These are phyloP conservation scores for Aspergillus bertholletiae DNA, from an alignment of 495 filamentous ascomycete species.

Conservation along the genomic window DNA sequence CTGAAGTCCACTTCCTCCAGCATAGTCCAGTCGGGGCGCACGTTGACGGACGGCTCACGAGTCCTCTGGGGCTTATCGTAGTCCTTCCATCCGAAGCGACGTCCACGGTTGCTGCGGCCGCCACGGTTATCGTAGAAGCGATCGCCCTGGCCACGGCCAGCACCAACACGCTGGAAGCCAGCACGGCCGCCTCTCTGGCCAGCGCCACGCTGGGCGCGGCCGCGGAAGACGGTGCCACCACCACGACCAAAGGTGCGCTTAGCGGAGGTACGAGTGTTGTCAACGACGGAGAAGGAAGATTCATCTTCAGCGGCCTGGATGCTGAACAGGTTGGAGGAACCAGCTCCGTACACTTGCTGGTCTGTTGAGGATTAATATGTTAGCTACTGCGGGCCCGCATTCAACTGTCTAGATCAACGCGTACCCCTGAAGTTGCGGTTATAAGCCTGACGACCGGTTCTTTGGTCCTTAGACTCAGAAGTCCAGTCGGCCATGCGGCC, in stretches of 20 bases:
- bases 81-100: conserved; percentile 97
- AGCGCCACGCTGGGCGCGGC: conserved; percentile 62
- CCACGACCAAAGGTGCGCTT: conserved; percentile 87
- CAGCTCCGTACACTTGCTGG: conserved; percentile 94
- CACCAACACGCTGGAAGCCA: conserved; percentile 64
- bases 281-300: conserved; percentile 95
- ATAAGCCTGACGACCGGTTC: conserved; percentile 80
- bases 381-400: neutral
- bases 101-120: conserved; percentile 57
- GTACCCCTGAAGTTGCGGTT: conserved; percentile 88
- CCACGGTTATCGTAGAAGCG: conserved; percentile 57
- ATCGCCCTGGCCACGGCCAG: conserved; percentile 59
- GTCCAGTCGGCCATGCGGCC: conserved; percentile 99
- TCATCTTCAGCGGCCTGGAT: conserved; percentile 92
- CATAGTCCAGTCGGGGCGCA: conserved; percentile 92
- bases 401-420: conserved; percentile 12
- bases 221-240: conserved; percentile 82
- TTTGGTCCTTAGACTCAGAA: conserved; percentile 82
- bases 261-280: conserved; percentile 78
- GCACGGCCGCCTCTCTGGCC: conserved; percentile 50
- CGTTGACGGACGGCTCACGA: conserved; percentile 89
- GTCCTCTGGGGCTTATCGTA: conserved; percentile 97
- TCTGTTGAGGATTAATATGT: conserved; percentile 48
- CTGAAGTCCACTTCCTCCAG: conserved; percentile 98
- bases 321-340: conserved; percentile 80